phyloP scores from a whole-genome alignment of 73 alveolate species.

The Stentor coeruleus region DNA sequence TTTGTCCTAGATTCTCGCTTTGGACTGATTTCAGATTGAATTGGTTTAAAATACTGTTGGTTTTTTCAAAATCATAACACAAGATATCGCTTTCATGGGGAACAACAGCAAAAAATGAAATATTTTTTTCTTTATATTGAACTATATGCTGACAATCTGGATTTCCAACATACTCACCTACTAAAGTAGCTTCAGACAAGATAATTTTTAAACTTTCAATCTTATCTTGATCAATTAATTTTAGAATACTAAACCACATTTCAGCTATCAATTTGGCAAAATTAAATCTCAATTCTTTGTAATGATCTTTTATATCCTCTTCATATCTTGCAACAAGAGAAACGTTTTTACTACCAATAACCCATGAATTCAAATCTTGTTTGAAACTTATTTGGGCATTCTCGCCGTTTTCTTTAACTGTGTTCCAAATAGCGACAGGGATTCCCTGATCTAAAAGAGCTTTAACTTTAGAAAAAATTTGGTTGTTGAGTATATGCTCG shows the following conservation, averaged over 20 bases:
- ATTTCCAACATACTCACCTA: constrained; percentile 90
- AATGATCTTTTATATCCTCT: constrained; percentile 60
- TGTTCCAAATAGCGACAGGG: constrained; percentile 43
- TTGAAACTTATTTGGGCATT: constrained; percentile 81
- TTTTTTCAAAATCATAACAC: neutral
- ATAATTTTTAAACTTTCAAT: constrained; percentile 58
- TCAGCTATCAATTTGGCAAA: constrained; percentile 73
- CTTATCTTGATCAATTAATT: constrained; percentile 41
- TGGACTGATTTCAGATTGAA: constrained; percentile 68
- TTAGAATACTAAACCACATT: constrained; percentile 74
- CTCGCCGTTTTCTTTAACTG: constrained; percentile 93
- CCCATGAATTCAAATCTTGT: constrained; percentile 72
- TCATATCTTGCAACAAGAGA: constrained; percentile 61
- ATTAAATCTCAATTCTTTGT: constrained; percentile 55
- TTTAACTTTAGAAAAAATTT: too few species aligned
- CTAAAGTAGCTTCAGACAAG: constrained; percentile 65
- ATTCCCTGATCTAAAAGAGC: constrained; percentile 22
- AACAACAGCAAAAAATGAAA: constrained; percentile 73
- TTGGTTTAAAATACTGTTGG: constrained; percentile 18
- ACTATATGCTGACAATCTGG: constrained; percentile 81
- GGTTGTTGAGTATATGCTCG: too few species aligned
- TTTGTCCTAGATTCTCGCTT: constrained; percentile 55
- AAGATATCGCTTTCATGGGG: constrained; percentile 35
- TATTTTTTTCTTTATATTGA: constrained; percentile 58
- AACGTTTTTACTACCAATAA: constrained; percentile 80